Base-by-base conservation (phyloP, 805 yeast species). In the Saturnispora besseyi region DNA sequence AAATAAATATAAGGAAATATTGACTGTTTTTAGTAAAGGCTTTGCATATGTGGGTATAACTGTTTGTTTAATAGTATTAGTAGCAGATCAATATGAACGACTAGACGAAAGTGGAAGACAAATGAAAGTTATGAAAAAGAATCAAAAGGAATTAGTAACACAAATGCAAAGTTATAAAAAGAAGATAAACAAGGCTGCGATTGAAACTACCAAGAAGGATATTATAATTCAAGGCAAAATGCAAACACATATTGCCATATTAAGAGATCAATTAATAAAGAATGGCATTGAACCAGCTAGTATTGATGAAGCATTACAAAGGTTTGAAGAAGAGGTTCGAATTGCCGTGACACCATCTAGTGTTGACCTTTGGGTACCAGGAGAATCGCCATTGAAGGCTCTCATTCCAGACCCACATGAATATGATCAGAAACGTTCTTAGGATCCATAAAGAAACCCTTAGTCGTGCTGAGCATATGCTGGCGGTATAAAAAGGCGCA, bases 231-330 rank as follows among this genome's bases (percentile, higher is more conserved):
- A 69, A 59, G 74, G 70, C 68, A 80, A 78, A 63, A 77, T 82
- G 84, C 72, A 76, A 4, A 66, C 82, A 60, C 91, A 84, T 59
- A 73, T 84, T 38, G 87, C 86, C 2, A 62, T 84, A 63, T 64
- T 84, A 32, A 68, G 86, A 46, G 72, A 79, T 57, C 88, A 84
- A 59, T 65, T 84, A 49, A 56, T 64, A 2, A 84, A 80, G n/a
- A 58, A 62, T 3, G 85, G 84, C 0, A 50, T 73, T 10, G 76
- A 75, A n/a, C 88, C 89, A 13, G 74, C 73, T 8, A 69, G 70
- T 8, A 73, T 82, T 13, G 79, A 79, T 1, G 67, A 69, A 22
- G 85, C 79, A 1, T 55, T 77, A 7, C 67, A 62, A 7, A 81
- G 77, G 53, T 83, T 78, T 58, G 85, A 81, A 54, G 69, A 70